Percentiles rank a stretch among this genome's conserved stretches.
These are phyloP conservation scores for Narthecium ossifragum DNA, from an alignment of 106 monocot species.

Conservation along the genomic window DNA sequence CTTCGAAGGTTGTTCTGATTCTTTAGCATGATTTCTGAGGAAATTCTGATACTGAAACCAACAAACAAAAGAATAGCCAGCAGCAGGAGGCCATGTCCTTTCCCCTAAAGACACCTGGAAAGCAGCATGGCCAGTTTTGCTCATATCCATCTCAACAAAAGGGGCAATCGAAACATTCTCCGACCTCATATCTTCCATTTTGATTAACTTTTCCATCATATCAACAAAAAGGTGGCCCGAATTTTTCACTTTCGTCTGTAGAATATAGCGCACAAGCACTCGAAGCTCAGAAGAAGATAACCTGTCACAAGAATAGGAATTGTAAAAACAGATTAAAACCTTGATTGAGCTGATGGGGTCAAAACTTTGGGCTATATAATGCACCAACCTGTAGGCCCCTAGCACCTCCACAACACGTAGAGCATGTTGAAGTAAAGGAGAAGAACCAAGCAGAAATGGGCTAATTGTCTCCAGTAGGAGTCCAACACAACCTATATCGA, in stretches of 20 bases:
- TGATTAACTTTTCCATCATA: slow-evolving; percentile 86
- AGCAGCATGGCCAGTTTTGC: slow-evolving; percentile 81
- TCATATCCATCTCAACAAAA: slow-evolving; percentile 96
- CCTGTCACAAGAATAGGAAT: slow-evolving; percentile 32
- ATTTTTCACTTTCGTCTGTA: slow-evolving; percentile 68
- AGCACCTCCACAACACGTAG: slow-evolving; percentile 83
- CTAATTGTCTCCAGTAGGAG: slow-evolving; percentile 83
- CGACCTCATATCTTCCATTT: slow-evolving; percentile 57
- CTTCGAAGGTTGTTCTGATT: slow-evolving; percentile 43
- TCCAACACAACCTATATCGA: slow-evolving; percentile 74
- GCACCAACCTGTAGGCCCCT: slow-evolving; percentile 78
- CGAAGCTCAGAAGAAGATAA: slow-evolving; percentile 86
- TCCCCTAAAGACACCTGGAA: slow-evolving; percentile 97
- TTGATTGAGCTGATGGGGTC: too few species aligned
- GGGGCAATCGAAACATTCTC: slow-evolving; percentile 70
- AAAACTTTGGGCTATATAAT: too few species aligned
- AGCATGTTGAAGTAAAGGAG: slow-evolving; percentile 76
- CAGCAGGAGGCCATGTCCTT: slow-evolving; percentile 98
- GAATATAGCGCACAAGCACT: slow-evolving; percentile 69
- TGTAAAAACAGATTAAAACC: too few species aligned
- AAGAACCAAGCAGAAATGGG: slow-evolving; percentile 70
- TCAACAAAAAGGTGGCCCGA: slow-evolving; percentile 78
- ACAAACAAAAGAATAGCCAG: slow-evolving; percentile 97
- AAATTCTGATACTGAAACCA: slow-evolving; percentile 89
- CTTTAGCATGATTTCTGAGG: slow-evolving; percentile 50